Evolutionary conservation across 2,329 filamentous ascomycete species (phyloP), one percentile per base, ranked within the genome.

Genomic region (Neofusicoccum sp.): DNA sequence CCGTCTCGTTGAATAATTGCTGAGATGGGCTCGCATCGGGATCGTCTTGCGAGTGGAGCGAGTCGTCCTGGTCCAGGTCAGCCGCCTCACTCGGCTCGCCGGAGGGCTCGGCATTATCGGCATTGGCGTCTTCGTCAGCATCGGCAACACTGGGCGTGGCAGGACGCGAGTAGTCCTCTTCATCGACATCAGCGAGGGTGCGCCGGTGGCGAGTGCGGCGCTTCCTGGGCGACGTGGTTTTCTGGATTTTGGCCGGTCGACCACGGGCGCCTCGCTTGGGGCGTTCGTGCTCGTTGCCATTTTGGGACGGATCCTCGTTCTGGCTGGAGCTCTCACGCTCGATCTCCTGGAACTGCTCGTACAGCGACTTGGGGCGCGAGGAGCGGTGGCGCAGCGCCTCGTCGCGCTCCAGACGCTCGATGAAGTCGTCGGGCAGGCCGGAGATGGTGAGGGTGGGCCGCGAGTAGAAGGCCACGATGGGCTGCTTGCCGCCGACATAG

Each of bases 81-180:
- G 51, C 51, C 8, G 38, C 38, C 14, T 60, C 56, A 14, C 64
- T 62, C 14, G 61, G 60, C 30, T 62, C 43, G 34, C 38, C 34
- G 34, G 49, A 43, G 12, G 16, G 58, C 47, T 61, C 63, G 34
- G 56, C 53, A 14, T 66, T 62, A 45, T 68, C 67, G 60, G 68
- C 65, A 51, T 67, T 60, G 40, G 56, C 57, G 43, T 67, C 64
- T 47, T 64, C 64, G 59, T 67, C 66, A 40, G 62, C 62, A 66
- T 73, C 74, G 68, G 71, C 64, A 28, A 61, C 66, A 47, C 64
- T 67, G 48, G 68, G 66, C 44, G 72, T 71, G 24, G 63, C 66
- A 62, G 73, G 68, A 71, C 73, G 73, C 68, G 72, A 70, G 61
- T 65, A 62, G 58, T 66, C 65, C 54, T 73, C 72, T 63, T 73